Evolutionary conservation across 1,284 basidiomycete genomes (phyloP).

Genomic region (Apiotrichum sp.): DNA sequence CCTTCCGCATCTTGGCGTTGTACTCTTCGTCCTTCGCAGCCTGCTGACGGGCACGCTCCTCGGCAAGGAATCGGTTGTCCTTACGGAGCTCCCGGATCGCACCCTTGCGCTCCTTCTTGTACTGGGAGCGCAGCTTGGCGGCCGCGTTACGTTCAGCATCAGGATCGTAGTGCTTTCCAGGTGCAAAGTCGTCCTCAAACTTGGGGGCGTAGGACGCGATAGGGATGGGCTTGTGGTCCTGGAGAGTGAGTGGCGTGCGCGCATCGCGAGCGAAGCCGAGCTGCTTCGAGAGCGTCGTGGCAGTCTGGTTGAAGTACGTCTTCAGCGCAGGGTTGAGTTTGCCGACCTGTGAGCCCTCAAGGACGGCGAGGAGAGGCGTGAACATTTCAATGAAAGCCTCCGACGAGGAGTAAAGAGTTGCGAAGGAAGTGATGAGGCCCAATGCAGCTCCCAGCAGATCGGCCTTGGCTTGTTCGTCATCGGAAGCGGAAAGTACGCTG

Average conservation of each 20-base stretch:
- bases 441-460: slow-evolving; percentile 55
- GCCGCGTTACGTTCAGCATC: slow-evolving; percentile 85
- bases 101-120: slow-evolving; percentile 95
- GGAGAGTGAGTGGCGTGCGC: slow-evolving; percentile 74
- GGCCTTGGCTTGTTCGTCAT: slow-evolving; percentile 52
- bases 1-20: slow-evolving; percentile 71
- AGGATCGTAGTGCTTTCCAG: slow-evolving; percentile 72
- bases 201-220: slow-evolving; percentile 90
- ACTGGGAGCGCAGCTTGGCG: slow-evolving; percentile 76
- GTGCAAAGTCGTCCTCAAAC: slow-evolving; percentile 76
- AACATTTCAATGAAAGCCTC: slow-evolving; percentile 81
- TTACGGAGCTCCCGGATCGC: slow-evolving; percentile 94
- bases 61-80: slow-evolving; percentile 88
- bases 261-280: slow-evolving; percentile 66
- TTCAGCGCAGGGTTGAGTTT: slow-evolving; percentile 55
- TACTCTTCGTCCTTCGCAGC: slow-evolving; percentile 74
- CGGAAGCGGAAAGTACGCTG: slow-evolving; percentile 26
- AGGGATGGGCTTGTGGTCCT: slow-evolving; percentile 93
- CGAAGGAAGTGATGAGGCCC: slow-evolving; percentile 60
- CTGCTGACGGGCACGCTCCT: slow-evolving; percentile 76
- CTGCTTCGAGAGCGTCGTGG: slow-evolving; percentile 55
- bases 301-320: slow-evolving; percentile 48
- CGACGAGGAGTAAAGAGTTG: slow-evolving; percentile 67
- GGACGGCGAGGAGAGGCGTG: slow-evolving; percentile 58
- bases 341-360: slow-evolving; percentile 55